Conservation (phyloP, 306 rosid genomes). For the Chamaecrista fasciculata region DNA sequence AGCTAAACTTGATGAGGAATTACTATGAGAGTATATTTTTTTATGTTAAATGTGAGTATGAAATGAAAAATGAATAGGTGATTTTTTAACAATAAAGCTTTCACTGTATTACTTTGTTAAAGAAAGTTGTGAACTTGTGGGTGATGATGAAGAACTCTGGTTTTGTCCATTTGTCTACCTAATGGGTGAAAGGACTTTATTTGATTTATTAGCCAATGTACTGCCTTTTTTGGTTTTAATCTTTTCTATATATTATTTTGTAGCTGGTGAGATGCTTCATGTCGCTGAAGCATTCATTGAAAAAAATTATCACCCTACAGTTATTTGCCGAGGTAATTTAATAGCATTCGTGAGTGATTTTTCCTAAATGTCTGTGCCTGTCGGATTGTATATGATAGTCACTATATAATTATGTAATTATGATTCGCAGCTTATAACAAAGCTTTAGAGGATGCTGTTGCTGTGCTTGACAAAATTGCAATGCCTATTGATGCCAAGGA, state of each 20-base stretch:
- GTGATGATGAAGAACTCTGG: neutral
- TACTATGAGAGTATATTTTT: neutral
- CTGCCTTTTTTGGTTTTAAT: neutral
- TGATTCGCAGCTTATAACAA: slow-evolving; percentile 72
- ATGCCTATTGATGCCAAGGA: slow-evolving; percentile 74
- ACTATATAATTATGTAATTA: neutral
- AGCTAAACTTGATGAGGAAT: neutral
- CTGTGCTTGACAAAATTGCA: slow-evolving; percentile 88
- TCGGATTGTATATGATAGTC: slow-evolving; percentile 1
- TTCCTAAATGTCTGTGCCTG: neutral
- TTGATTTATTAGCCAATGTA: neutral
- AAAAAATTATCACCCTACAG: slow-evolving; percentile 80
- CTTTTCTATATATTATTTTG: slow-evolving; percentile 26
- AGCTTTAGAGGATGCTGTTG: slow-evolving; percentile 93
- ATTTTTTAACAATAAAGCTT: neutral
- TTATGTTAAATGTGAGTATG: slow-evolving; percentile 1
- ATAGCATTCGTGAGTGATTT: neutral
- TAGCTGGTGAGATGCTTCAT: slow-evolving; percentile 99
- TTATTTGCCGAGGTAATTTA: slow-evolving; percentile 79
- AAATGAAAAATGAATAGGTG: neutral
- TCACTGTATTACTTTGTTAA: neutral
- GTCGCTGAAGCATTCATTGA: slow-evolving; percentile 93
- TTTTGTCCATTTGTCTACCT: slow-evolving; percentile 1
- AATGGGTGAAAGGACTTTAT: neutral
- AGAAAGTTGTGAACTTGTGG: neutral